These are phyloP conservation scores for Aureobasidium namibiae DNA, from an alignment of 2,329 filamentous ascomycete genomes.

Conservation along the genomic window DNA sequence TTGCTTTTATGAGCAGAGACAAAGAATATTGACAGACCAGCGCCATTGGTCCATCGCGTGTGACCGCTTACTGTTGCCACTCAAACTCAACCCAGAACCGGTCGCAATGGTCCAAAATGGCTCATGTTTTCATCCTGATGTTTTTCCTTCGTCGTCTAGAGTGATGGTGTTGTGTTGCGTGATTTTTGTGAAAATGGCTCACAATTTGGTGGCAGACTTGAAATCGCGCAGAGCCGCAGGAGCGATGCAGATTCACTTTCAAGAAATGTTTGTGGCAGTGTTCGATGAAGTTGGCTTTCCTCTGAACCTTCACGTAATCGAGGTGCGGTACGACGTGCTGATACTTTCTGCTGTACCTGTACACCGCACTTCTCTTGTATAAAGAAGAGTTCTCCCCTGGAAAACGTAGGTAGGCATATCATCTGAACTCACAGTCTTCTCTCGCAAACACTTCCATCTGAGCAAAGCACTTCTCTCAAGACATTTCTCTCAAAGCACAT, in stretches of 20 bases:
- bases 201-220: background rate
- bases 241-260: background rate
- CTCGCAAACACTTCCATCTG: background rate
- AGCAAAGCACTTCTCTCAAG: background rate
- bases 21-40: background rate
- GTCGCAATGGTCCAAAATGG: background rate
- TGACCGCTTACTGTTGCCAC: background rate
- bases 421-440: background rate
- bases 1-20: background rate
- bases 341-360: background rate
- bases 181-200: conserved; percentile 12
- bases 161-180: background rate
- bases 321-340: conserved; percentile 6
- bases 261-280: conserved; percentile 3
- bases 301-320: conserved; percentile 3
- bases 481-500: too few species aligned
- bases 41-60: background rate
- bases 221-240: conserved; percentile 10
- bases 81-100: background rate
- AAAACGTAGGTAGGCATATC: background rate
- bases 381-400: background rate
- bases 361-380: background rate
- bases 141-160: background rate
- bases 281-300: background rate
- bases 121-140: background rate